Evolutionary conservation across 805 yeast species (phyloP), one percentile per base, ranked within the genome.

Genomic region (Scheffersomyces spartinae): DNA sequence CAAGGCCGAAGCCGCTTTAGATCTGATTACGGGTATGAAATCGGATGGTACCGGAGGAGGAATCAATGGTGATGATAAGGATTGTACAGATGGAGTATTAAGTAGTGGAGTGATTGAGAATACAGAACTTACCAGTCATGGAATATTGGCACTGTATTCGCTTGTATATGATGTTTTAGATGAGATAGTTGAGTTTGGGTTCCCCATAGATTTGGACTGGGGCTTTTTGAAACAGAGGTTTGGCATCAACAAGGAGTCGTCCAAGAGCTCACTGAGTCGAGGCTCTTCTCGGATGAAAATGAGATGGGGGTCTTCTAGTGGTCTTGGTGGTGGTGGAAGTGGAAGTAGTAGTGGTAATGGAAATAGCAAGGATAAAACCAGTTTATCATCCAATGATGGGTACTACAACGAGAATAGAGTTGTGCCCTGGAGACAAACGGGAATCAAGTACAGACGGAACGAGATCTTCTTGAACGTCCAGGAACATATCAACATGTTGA

Each of bases 141-240:
- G n/a, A n/a, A n/a, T n/a, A n/a, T n/a, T n/a, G n/a, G n/a, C n/a
- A n/a, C n/a, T n/a, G n/a, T n/a, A n/a, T n/a, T n/a, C n/a, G n/a
- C n/a, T n/a, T n/a, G n/a, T 85, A 9, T 80, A 82, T 51, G 95
- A 84, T 38, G 48, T 85, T 7, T 52, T 88, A 14, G 93, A 82
- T 40, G 84, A 81, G 36, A 62, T 74, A 17, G 48, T 83, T 13
- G 86, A 80, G 34, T 79, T 70, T 48, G 95, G 95, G 1, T 79
- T 69, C 42, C 85, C 91, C 2, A 76, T 71, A 30, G 66, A 64
- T 33, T 59, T 79, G 40, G 93, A 83, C n/a, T 52, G 5, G 52
- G 52, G 19, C 40, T 52, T 7, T 11, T 15, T 26, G 5, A 21
- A 15, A 20, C 9, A n/a, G n/a, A n/a, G n/a, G n/a, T n/a, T n/a